Percentiles rank a stretch among this genome's conserved stretches.
These are phyloP conservation scores for Clathrus columnatus DNA, from an alignment of 768 basidiomycete species.

Conservation along the genomic window DNA sequence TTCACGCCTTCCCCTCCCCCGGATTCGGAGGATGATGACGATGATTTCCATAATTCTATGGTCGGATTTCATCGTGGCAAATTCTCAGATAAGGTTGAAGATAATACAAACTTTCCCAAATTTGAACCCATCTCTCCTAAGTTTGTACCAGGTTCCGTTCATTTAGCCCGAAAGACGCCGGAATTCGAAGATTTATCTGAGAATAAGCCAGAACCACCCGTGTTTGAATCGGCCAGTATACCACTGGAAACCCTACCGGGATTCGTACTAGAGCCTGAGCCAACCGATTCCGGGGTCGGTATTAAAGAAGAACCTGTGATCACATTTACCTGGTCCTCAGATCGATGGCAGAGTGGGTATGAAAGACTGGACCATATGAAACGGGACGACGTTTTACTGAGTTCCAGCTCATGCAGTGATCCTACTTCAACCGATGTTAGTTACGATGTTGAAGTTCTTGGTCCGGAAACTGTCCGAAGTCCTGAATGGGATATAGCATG, in stretches of 20 bases:
- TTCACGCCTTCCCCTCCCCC: constrained; percentile 20
- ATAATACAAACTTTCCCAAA: not conserved
- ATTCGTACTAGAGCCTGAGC: not conserved
- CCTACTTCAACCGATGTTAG: not conserved
- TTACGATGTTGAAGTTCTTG: constrained; percentile 5
- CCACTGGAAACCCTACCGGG: constrained; percentile 7
- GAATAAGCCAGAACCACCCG: not conserved
- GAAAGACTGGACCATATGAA: not conserved
- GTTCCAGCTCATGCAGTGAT: not conserved
- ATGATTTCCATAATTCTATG: constrained; percentile 23
- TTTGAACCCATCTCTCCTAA: not conserved
- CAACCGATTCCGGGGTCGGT: not conserved
- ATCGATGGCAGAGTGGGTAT: not conserved
- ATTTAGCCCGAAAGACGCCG: not conserved
- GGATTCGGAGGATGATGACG: constrained; percentile 17
- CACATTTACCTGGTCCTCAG: not conserved
- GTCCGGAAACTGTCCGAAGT: constrained; percentile 5
- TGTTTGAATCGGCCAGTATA: not conserved
- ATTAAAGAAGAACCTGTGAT: constrained; percentile 6
- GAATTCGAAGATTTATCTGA: not conserved
- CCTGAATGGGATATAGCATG: constrained; percentile 9
- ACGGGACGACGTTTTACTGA: not conserved
- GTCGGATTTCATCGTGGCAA: not conserved
- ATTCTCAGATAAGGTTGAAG: not conserved
- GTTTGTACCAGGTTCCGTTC: not conserved